phyloP scores from a whole-genome alignment of 2,329 filamentous ascomycete genomes.

The Kalmusia sp. region DNA sequence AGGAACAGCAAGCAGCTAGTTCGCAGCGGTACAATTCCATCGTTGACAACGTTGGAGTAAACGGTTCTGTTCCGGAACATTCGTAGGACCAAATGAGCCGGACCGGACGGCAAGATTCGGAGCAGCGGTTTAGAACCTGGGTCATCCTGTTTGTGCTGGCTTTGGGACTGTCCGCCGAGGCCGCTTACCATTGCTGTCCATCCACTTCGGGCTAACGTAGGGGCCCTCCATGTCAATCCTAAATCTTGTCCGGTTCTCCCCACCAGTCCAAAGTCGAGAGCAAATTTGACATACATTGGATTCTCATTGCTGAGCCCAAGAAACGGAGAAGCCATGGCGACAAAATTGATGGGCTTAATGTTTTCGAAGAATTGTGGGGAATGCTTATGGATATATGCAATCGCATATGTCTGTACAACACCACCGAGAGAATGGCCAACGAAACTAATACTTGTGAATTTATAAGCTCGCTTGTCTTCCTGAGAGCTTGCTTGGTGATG shows the following conservation, averaged over 20 bases:
- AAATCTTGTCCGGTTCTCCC: slow-evolving; percentile 96
- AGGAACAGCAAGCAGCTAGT: slow-evolving; percentile 97
- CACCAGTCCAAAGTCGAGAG: slow-evolving; percentile 92
- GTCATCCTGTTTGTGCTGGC: slow-evolving; percentile 65
- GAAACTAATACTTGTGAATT: slow-evolving; percentile 93
- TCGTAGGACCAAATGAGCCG: slow-evolving; percentile 83
- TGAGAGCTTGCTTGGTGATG: slow-evolving; percentile 55
- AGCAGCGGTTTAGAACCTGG: slow-evolving; percentile 88
- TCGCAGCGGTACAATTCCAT: slow-evolving; percentile 92
- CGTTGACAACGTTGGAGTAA: slow-evolving; percentile 97
- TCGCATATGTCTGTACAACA: slow-evolving; percentile 88
- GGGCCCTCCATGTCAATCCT: slow-evolving; percentile 91
- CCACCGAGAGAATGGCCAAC: slow-evolving; percentile 91
- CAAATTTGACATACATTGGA: slow-evolving; percentile 95
- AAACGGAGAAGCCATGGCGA: slow-evolving; percentile 85
- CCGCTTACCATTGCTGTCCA: slow-evolving; percentile 89
- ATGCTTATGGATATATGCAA: slow-evolving; percentile 96
- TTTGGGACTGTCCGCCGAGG: slow-evolving; percentile 67
- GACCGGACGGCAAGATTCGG: slow-evolving; percentile 87
- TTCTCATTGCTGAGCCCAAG: slow-evolving; percentile 96
- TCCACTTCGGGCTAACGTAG: slow-evolving; percentile 81
- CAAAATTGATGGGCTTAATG: slow-evolving; percentile 89
- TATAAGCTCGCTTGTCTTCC: slow-evolving; percentile 68
- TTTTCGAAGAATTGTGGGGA: slow-evolving; percentile 87
- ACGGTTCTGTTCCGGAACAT: slow-evolving; percentile 91